Evolutionary conservation across 1,139 yeast species (phyloP), one percentile per base, ranked within the genome.

Genomic region (Taphrina pruni): DNA sequence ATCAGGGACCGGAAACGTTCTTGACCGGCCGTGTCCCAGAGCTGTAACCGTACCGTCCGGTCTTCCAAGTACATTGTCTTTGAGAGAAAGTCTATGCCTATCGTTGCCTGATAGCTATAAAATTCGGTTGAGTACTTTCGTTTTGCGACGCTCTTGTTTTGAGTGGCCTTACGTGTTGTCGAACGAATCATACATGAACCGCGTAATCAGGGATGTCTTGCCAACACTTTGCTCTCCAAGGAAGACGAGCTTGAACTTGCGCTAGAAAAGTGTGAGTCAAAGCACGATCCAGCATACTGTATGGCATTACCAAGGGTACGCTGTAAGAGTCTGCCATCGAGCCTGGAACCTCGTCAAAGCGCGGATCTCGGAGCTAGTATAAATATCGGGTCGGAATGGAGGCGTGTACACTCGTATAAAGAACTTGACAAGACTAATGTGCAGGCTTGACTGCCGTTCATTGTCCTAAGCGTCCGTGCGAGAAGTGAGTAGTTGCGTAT

Each of bases 11-110:
- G 83, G 82, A 94, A 94, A 74, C 99, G 83, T 80, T 94, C 99
- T 81, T 94, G 99, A 41, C 99, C 99, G 1, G 99, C 99, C 56
- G 99, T 94, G 78, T 94, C 99, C 99, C 99, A 94, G 69, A 94
- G 90, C 70, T 86, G 89, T 70, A 87, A 78, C 73, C 89, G 81
- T 43, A 86, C 87, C 1, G 92, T 88, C 71, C 88, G 87, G 76
- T 88, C 92, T 71, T 89, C 90, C 52, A 88, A 79, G 75, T 88
- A 88, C 90, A 87, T 88, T 50, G 90, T 88, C 78, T 93, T 94
- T 66, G 96, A 90, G 74, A 94, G 84, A 78, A 94, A 94, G 78
- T 94, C 99, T 72, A 94, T 94, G 35, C 99, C 99, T 69, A 94
- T 92, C 1, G 99, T 94, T 46, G 99, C 98, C 80, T 85, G 81